A percentile compares a stretch with the other conserved stretches of the same genome.
phyloP scores from a whole-genome alignment of 169 alveolate species.

The Plasmodium vinckei region DNA sequence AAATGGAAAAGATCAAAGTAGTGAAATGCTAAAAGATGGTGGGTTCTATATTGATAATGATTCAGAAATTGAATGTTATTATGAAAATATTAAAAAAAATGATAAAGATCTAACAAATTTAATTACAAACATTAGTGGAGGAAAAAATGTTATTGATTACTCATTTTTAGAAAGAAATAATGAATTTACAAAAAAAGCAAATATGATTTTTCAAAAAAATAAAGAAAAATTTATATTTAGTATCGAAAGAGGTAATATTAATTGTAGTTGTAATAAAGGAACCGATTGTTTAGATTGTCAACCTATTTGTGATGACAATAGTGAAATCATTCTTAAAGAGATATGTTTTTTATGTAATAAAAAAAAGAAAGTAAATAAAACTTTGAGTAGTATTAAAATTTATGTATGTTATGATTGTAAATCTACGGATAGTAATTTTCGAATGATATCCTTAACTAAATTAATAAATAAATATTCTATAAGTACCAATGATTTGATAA shows the following conservation, averaged over 20 bases:
- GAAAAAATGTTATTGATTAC: neutral
- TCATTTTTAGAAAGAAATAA: conserved; percentile 27
- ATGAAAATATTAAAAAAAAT: neutral
- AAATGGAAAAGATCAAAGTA: neutral
- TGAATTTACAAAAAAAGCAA: conserved; percentile 26
- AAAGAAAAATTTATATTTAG: conserved; percentile 44
- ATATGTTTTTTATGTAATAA: conserved; percentile 52
- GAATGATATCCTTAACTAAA: conserved; percentile 64
- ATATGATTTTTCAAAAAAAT: conserved; percentile 26
- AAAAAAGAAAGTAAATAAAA: conserved; percentile 51
- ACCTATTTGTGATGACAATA: neutral
- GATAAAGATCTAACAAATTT: too few species aligned
- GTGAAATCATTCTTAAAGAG: conserved; percentile 12
- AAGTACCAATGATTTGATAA: conserved; percentile 26
- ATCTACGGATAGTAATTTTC: conserved; percentile 42
- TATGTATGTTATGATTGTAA: conserved; percentile 67
- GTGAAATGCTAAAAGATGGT: neutral
- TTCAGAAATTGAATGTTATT: neutral
- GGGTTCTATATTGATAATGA: conserved; percentile 4
- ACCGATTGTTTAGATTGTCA: neutral
- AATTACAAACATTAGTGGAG: too few species aligned
- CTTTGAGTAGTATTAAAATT: conserved; percentile 23
- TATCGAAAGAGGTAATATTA: conserved; percentile 17
- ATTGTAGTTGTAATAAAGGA: neutral
- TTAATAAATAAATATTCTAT: conserved; percentile 52